Base-by-base conservation (phyloP, 1,139 yeast species). In the Geotrichum restrictum region DNA sequence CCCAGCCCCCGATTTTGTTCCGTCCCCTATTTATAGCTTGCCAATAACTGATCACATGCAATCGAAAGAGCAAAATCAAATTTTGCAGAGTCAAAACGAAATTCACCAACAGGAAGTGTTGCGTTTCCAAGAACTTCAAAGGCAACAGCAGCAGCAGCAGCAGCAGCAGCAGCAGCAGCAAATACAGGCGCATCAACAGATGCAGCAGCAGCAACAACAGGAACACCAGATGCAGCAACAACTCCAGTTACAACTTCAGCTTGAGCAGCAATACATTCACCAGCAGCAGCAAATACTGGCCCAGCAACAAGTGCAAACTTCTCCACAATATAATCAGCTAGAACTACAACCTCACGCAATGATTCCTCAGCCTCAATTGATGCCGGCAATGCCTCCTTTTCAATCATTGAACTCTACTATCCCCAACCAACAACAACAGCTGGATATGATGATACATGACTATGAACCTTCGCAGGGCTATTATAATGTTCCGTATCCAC, bases 121-220 rank as follows among this genome's bases (percentile, higher is more conserved):
- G 10, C 40, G 33, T 10, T 21, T 22, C 1, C 44, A 21, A 16
- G 45, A 47, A 33, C 24, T n/a, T 3, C 45, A 40, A n/a, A n/a
- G n/a, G 18, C 39, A 31, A 11, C 38, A 10, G 27, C 49, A 38
- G 16, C 18, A 29, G 22, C 7, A 5, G 19, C 49, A 29, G 13
- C 44, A 19, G 16, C 39, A n/a, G 19, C 38, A 43, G 75, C 61
- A 1, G 74, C 80, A 1, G 74, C 62, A 0, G 80, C 77, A 62
- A 73, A 76, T 1, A 74, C 65, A 0, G 77, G n/a, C n/a, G n/a
- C n/a, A n/a, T n/a, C n/a, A n/a, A n/a, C 14, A 27, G 18, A 37
- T 19, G 24, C 24, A 33, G 29, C 32, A 33, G 11, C 33, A 33
- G 32, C 39, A 46, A 6, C 49, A 46, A 11, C 45, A 47, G 31